Conservation (phyloP, 352 stramenopile species). For the Pythium rhizo-oryzae region DNA sequence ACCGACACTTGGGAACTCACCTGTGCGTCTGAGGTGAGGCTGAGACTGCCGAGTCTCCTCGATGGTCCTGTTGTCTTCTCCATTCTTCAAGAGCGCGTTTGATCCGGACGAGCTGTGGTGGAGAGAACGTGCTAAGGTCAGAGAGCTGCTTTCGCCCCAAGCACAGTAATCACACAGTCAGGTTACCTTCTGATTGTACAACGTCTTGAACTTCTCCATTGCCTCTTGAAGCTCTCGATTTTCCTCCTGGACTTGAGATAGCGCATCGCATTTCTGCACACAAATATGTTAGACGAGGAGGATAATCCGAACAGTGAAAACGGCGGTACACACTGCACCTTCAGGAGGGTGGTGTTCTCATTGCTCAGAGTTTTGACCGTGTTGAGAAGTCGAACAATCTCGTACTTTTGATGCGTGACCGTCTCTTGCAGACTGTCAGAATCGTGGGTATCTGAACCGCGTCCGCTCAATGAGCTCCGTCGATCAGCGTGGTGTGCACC, state of each 20-base stretch:
- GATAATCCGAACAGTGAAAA: too few relatives aligned
- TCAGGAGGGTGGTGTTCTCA: constrained; percentile 84
- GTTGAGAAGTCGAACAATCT: constrained; percentile 81
- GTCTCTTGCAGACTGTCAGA: constrained; percentile 55
- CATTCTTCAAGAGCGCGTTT: constrained; percentile 90
- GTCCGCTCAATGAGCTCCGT: constrained; percentile 25
- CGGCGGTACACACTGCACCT: constrained; percentile 35
- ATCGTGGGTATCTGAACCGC: constrained; percentile 30
- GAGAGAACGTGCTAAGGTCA: neutral
- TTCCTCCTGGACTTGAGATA: constrained; percentile 73
- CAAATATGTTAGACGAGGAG: neutral
- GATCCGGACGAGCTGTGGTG: constrained; percentile 80
- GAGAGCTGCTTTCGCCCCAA: too few relatives aligned
- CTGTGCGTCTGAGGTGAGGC: constrained; percentile 1
- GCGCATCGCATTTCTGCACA: constrained; percentile 70
- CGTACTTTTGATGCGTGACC: constrained; percentile 73
- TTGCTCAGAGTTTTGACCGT: constrained; percentile 85
- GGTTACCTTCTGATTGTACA: constrained; percentile 88
- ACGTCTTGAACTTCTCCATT: constrained; percentile 86
- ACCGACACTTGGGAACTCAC: constrained; percentile 2
- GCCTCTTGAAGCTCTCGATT: constrained; percentile 78
- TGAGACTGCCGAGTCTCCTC: neutral
- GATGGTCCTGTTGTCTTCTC: constrained; percentile 57
- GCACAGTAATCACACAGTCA: neutral
- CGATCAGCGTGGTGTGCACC: constrained; percentile 12